Percentiles rank a stretch among this genome's conserved stretches.
Conservation (phyloP, 768 basidiomycete genomes). For the Xerocomellus amylosporus region DNA sequence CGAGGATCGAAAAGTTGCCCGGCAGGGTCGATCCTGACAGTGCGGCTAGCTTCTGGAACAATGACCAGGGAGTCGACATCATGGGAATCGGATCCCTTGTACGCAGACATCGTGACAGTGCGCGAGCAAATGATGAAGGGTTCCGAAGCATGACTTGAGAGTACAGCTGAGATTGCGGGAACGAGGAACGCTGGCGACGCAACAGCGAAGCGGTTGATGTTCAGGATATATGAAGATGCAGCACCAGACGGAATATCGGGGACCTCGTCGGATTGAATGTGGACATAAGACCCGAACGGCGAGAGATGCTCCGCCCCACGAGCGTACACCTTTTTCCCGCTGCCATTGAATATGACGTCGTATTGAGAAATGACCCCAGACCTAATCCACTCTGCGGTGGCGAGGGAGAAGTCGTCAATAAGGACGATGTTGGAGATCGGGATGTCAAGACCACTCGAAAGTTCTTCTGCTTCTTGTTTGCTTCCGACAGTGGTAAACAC, state of each 20-base stretch:
- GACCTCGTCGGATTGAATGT: slow-evolving; percentile 16
- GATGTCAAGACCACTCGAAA: slow-evolving; percentile 15
- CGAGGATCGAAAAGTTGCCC: slow-evolving; percentile 32
- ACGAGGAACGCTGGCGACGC: slow-evolving; percentile 19
- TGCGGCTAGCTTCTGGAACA: slow-evolving; percentile 5
- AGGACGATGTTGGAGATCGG: slow-evolving; percentile 8
- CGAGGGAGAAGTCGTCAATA: slow-evolving; percentile 13
- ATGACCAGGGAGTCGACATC: slow-evolving; percentile 17
- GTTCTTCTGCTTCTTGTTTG: slow-evolving; percentile 10
- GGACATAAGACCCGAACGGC: slow-evolving; percentile 25
- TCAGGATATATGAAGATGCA: slow-evolving; percentile 17
- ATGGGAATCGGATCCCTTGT: neutral
- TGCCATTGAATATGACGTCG: slow-evolving; percentile 26
- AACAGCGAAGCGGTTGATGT: slow-evolving; percentile 22
- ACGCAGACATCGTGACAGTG: slow-evolving; percentile 10
- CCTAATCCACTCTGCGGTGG: slow-evolving; percentile 10
- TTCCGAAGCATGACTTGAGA: slow-evolving; percentile 17
- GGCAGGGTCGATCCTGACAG: slow-evolving; percentile 23
- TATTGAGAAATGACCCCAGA: slow-evolving; percentile 15
- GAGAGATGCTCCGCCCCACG: slow-evolving; percentile 22
- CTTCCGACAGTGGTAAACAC: slow-evolving; percentile 23
- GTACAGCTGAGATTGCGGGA: slow-evolving; percentile 16
- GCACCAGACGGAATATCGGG: slow-evolving; percentile 19
- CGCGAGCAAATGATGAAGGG: slow-evolving; percentile 13
- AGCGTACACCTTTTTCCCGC: slow-evolving; percentile 16